Evolutionary conservation across 225 moss, liverwort and hornwort species (phyloP), one percentile per base, ranked within the genome.

Genomic region (Pseudoscleropodium purum): DNA sequence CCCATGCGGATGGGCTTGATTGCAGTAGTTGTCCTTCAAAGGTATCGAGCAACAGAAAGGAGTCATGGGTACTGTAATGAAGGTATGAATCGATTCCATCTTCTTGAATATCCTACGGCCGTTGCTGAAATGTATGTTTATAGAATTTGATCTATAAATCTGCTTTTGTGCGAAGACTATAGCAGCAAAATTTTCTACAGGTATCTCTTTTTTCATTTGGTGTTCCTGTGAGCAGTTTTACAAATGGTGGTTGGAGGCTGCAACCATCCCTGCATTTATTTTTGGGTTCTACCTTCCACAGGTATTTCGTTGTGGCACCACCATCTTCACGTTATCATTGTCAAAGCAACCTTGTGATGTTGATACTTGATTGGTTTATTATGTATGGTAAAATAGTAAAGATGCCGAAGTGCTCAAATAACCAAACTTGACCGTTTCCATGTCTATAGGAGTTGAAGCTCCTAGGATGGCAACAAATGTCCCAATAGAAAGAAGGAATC

Each of bases 211-310:
- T 37, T 84, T 84, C 83, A 87, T 81, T 87, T 79, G 87, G 75
- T 85, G 16, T 88, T 91, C 18, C 17, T 94, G 81, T 82, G 85
- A 88, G 75, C 95, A 98, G 99, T 96, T 99, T 76, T 99, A 97
- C 85, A 97, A 99, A 87, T 99, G 97, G 99, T 97, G 99, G 96
- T 89, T 99, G 93, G 99, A 99, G 95, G 99, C 99, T 88, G 91
- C 95, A 49, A 97, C 97, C 37, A 92, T 99, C 64, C 97, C 99
- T 63, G 94, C 96, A 89, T 97, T 99, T 87, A 92, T 99, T 86
- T 93, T 96, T 91, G 96, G 97, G 81, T 99, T 97, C 90, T 97
- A 97, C 91, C 95, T 99, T 83, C 99, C 99, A 43, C 98, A 98
- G 97, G 98, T 97, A 81, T 87, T 84, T 72, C 57, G 61, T n/a